A percentile compares a stretch with the other conserved stretches of the same genome.
Conservation (phyloP, 1,139 yeast species). For the Saccharomyces uvarum region DNA sequence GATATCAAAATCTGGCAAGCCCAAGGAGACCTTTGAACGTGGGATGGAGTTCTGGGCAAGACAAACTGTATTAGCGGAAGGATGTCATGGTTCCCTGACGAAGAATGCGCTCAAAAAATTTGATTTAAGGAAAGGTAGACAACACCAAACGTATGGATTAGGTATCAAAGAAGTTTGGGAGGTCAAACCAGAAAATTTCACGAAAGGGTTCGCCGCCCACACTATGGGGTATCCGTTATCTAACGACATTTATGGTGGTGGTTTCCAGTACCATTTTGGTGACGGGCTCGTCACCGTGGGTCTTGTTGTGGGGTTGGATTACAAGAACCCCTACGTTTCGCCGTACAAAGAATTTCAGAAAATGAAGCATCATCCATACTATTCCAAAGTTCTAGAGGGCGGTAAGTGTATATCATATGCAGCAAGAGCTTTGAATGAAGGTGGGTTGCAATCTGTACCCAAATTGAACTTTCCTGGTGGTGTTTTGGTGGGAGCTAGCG, state of each 20-base stretch:
- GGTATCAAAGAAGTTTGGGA: slow-evolving; percentile 98
- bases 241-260: slow-evolving; percentile 81
- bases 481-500: slow-evolving; percentile 84
- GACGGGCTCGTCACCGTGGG: slow-evolving; percentile 88
- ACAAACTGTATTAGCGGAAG: slow-evolving; percentile 84
- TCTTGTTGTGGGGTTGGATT: slow-evolving; percentile 84
- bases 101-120: slow-evolving; percentile 67
- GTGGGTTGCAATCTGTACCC: slow-evolving; percentile 90
- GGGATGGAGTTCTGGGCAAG: slow-evolving; percentile 96
- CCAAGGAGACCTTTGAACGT: slow-evolving; percentile 75
- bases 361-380: slow-evolving; percentile 86
- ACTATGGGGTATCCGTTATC: slow-evolving; percentile 80
- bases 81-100: slow-evolving; percentile 90
- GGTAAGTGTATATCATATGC: slow-evolving; percentile 92
- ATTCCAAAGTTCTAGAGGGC: slow-evolving; percentile 65
- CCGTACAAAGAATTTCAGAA: slow-evolving; percentile 94
- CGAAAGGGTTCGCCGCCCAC: slow-evolving; percentile 74
- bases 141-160: slow-evolving; percentile 86
- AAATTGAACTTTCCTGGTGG: slow-evolving; percentile 91
- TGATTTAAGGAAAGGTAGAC: slow-evolving; percentile 55
- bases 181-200: slow-evolving; percentile 76
- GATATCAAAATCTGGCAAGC: slow-evolving; percentile 62
- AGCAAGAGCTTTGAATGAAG: slow-evolving; percentile 93
- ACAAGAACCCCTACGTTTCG: slow-evolving; percentile 84
- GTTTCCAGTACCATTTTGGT: slow-evolving; percentile 94